phyloP scores from a whole-genome alignment of 2,329 filamentous ascomycete species.

The Xylariaceae sp. region DNA sequence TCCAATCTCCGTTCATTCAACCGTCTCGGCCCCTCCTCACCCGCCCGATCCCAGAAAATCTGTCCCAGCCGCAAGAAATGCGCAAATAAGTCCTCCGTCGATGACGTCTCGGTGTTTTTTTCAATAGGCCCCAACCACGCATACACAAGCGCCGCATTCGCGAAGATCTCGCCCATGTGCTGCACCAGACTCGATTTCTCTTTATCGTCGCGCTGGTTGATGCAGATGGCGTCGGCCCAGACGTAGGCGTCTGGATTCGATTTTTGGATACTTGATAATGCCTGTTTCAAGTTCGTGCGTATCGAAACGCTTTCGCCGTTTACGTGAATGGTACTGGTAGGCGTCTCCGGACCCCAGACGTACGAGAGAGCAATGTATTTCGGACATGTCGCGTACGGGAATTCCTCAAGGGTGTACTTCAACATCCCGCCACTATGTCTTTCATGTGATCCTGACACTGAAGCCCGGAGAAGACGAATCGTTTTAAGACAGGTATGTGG shows the following conservation, averaged over 20 bases:
- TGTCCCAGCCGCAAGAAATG: constrained; percentile 7
- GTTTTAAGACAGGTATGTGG: not conserved
- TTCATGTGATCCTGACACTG: not conserved
- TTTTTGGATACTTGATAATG: constrained; percentile 2
- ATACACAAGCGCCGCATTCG: constrained; percentile 7
- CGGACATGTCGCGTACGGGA: not conserved
- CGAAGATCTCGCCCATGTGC: constrained; percentile 13
- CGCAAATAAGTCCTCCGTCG: not conserved
- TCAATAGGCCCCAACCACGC: constrained; percentile 12
- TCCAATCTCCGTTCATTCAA: constrained; percentile 5
- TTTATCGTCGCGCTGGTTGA: constrained; percentile 12
- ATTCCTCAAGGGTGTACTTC: not conserved
- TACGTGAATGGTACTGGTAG: constrained; percentile 1
- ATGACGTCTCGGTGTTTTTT: not conserved
- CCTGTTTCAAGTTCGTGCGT: constrained; percentile 5
- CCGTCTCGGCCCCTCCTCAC: not conserved
- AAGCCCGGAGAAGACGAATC: constrained; percentile 1
- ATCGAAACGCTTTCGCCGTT: constrained; percentile 3
- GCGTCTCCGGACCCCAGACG: constrained; percentile 10
- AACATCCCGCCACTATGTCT: not conserved
- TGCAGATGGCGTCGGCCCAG: constrained; percentile 14
- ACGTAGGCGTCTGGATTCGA: constrained; percentile 3
- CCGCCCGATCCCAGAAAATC: constrained; percentile 12
- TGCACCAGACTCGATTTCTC: constrained; percentile 13
- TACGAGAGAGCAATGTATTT: constrained; percentile 13